Percentiles rank a stretch among this genome's conserved stretches.
Conservation (phyloP, 176 grass and related monocot genomes). For the Secale cereale region DNA sequence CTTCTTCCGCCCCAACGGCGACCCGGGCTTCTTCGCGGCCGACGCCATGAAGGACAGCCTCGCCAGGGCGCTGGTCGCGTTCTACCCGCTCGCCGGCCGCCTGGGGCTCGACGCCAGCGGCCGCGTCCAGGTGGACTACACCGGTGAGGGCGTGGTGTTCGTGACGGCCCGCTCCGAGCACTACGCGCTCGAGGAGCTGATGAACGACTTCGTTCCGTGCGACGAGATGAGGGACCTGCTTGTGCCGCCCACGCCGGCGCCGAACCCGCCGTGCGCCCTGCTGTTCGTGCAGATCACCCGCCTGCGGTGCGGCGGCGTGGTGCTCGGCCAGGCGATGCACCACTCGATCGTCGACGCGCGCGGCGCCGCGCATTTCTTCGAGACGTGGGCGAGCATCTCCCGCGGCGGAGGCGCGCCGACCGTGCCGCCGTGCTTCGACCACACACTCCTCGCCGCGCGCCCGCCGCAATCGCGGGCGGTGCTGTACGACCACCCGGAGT, state of each 20-base stretch:
- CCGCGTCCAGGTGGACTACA: slow-evolving; percentile 60
- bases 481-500: slow-evolving; percentile 55
- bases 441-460: slow-evolving; percentile 39
- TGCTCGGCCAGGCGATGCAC: slow-evolving; percentile 47
- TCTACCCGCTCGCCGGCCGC: slow-evolving; percentile 77
- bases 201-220: slow-evolving; percentile 43
- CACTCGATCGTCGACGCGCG: slow-evolving; percentile 40
- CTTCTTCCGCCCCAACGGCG: slow-evolving; percentile 37
- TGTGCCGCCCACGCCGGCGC: slow-evolving; percentile 24
- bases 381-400: slow-evolving; percentile 46
- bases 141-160: slow-evolving; percentile 45
- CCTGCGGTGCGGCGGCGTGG: slow-evolving; percentile 61
- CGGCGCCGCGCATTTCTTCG: slow-evolving; percentile 46
- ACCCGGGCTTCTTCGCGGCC: slow-evolving; percentile 34
- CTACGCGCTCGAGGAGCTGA: slow-evolving; percentile 31
- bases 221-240: slow-evolving; percentile 34
- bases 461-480: background rate
- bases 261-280: slow-evolving; percentile 16
- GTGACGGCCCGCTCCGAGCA: slow-evolving; percentile 14
- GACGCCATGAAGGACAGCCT: slow-evolving; percentile 41
- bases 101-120: slow-evolving; percentile 20
- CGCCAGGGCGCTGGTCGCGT: slow-evolving; percentile 43
- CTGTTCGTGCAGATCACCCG: slow-evolving; percentile 55
- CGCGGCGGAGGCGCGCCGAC: background rate
- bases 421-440: slow-evolving; percentile 42